Percentiles rank a stretch among this genome's conserved stretches.
These are phyloP conservation scores for Pseudogymnoascus sp. DNA, from an alignment of 2,329 filamentous ascomycete genomes.

Conservation along the genomic window DNA sequence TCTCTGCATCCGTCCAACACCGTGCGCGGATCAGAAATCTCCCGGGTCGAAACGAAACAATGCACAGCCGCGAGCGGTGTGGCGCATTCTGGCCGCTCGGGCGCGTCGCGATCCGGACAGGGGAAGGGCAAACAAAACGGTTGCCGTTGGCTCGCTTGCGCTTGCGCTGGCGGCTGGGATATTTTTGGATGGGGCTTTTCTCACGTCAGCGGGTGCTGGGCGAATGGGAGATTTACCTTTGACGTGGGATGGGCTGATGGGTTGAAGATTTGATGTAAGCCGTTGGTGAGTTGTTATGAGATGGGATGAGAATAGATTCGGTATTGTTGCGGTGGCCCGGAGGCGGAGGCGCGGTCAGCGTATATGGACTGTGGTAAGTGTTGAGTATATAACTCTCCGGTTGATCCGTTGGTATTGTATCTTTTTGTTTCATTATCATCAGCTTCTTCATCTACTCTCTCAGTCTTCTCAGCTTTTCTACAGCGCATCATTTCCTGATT, in stretches of 20 bases:
- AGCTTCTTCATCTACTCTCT: not conserved
- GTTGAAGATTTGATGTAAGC: not conserved
- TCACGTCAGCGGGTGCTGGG: not conserved
- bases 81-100: not conserved
- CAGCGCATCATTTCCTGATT: conserved; percentile 8
- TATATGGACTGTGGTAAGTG: not conserved
- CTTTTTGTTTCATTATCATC: conserved; percentile 1
- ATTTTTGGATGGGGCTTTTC: not conserved
- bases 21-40: not conserved
- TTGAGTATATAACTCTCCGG: not conserved
- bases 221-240: not conserved
- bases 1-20: not conserved
- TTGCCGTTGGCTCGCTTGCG: not conserved
- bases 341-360: not conserved
- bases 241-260: not conserved
- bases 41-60: not conserved
- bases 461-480: not conserved
- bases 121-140: not conserved
- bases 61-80: not conserved
- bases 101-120: not conserved
- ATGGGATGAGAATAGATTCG: conserved; percentile 4
- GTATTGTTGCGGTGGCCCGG: not conserved
- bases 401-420: not conserved
- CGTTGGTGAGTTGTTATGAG: not conserved
- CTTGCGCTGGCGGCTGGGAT: not conserved